Conservation (phyloP, 306 rosid species). For the Prunus padus region DNA sequence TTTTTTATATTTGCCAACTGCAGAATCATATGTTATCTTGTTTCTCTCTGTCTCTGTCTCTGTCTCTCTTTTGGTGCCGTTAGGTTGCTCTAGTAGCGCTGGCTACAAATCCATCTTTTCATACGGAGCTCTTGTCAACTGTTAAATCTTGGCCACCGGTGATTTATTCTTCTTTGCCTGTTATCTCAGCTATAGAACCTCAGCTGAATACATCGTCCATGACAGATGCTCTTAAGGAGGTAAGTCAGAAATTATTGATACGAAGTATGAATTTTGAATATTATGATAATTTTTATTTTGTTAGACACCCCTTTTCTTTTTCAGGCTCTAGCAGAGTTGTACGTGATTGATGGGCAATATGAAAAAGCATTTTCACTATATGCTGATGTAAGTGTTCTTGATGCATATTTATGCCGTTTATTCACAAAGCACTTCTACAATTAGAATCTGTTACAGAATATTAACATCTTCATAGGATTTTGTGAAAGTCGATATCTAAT, state of each 20-base stretch:
- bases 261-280: conserved; percentile 14
- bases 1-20: conserved; percentile 14
- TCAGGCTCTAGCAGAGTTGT: conserved; percentile 89
- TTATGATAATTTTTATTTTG: conserved; percentile 14
- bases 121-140: conserved; percentile 68
- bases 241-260: conserved; percentile 26
- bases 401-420: conserved; percentile 12
- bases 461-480: conserved; percentile 8
- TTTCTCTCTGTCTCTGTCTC: conserved; percentile 21
- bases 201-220: conserved; percentile 80
- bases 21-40: conserved; percentile 12
- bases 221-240: conserved; percentile 91
- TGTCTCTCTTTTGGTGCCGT: conserved; percentile 20
- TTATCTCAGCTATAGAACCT: conserved; percentile 93
- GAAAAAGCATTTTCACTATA: conserved; percentile 83
- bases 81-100: conserved; percentile 98
- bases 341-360: conserved; percentile 76
- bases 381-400: conserved; percentile 84
- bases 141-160: conserved; percentile 84
- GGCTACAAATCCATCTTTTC: conserved; percentile 84
- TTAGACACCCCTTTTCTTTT: conserved; percentile 26
- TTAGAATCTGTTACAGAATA: neutral
- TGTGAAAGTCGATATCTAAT: conserved; percentile 11
- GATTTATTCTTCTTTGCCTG: conserved; percentile 78
- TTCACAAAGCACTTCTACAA: conserved; percentile 16